Percentiles rank a stretch among this genome's conserved stretches.
Conservation (phyloP, 2,329 filamentous ascomycete genomes). For the Clonostachys chloroleuca region DNA sequence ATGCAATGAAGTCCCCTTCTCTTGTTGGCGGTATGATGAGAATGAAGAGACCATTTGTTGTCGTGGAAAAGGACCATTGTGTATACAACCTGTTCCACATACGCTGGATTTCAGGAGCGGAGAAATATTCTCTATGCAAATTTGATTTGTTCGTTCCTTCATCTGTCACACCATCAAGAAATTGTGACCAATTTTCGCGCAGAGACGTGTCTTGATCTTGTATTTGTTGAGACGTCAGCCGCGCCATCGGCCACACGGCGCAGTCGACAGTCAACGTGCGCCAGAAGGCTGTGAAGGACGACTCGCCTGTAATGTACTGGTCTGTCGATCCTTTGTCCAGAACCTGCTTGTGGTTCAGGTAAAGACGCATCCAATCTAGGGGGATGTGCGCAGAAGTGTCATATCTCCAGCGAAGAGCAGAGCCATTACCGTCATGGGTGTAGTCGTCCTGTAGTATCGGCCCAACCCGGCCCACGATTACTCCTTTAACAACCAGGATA, state of each 20-base stretch:
- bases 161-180: no score
- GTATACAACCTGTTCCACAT: neutral
- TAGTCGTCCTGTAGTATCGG: neutral
- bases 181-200: neutral
- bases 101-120: no score
- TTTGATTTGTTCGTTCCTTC: no score
- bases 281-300: neutral
- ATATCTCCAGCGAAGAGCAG: no score
- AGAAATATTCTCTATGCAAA: no score
- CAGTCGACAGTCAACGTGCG: neutral
- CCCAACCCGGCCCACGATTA: neutral
- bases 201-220: neutral
- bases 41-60: neutral
- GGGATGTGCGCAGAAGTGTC: neutral
- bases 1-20: neutral
- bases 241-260: neutral
- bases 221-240: neutral
- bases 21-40: neutral
- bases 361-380: neutral
- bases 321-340: no score
- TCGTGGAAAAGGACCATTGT: neutral
- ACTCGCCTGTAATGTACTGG: neutral
- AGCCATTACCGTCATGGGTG: neutral
- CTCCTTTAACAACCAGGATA: neutral
- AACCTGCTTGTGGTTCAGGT: neutral